Conservation (phyloP, 345 rosid genomes). For the Salix exigua region DNA sequence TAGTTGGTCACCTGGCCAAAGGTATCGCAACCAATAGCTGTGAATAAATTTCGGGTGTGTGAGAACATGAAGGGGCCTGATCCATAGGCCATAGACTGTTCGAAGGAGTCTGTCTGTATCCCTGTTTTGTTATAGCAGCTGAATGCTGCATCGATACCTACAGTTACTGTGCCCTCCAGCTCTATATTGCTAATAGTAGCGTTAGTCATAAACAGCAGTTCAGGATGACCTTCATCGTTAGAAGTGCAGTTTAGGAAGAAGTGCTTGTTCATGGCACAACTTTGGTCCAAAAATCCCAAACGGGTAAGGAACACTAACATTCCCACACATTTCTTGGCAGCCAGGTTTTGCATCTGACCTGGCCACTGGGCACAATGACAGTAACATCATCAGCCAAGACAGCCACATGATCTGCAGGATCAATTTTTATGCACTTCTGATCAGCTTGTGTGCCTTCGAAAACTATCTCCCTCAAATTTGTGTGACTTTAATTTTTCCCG, state of each 20-base stretch:
- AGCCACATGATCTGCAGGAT: too few relatives aligned
- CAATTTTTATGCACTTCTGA: not conserved
- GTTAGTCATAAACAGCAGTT: not conserved
- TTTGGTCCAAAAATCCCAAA: conserved; percentile 11
- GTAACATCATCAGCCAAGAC: too few relatives aligned
- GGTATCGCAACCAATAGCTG: conserved; percentile 27
- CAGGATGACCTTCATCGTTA: not conserved
- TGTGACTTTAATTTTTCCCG: not conserved
- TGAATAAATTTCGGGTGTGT: conserved; percentile 17
- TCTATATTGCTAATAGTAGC: not conserved
- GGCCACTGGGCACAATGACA: too few relatives aligned
- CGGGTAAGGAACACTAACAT: conserved; percentile 27
- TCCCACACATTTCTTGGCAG: conserved; percentile 19
- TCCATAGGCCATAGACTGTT: accelerated
- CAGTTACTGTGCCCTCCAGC: conserved; percentile 1
- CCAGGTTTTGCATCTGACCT: not conserved
- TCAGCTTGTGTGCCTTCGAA: not conserved
- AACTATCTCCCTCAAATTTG: not conserved
- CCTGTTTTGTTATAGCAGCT: conserved; percentile 10
- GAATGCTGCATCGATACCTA: not conserved
- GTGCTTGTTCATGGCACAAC: not conserved
- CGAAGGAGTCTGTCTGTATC: accelerated
- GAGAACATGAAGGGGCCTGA: conserved; percentile 8
- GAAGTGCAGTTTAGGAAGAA: conserved; percentile 11
- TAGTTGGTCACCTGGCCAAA: not conserved